phyloP scores from a whole-genome alignment of 164 flowering plant genomes.

The Chimonanthus salicifolius region DNA sequence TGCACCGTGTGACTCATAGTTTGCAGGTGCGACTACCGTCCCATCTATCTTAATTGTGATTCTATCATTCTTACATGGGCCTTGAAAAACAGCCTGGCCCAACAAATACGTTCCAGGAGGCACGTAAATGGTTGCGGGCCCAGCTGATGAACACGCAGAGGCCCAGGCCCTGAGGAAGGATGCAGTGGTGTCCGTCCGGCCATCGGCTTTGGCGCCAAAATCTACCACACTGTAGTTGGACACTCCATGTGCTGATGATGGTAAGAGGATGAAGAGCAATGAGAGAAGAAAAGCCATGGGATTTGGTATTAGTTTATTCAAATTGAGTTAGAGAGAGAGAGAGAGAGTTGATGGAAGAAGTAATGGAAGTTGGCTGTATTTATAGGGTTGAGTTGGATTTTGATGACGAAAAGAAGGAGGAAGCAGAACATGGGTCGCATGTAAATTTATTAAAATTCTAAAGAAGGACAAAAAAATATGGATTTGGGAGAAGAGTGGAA shows the following conservation, averaged over 20 bases:
- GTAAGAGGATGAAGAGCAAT: slow-evolving; percentile 1
- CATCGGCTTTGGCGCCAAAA: slow-evolving; percentile 28
- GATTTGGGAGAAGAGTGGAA: too few relatives aligned
- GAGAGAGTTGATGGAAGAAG: background rate
- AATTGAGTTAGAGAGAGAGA: background rate
- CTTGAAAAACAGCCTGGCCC: slow-evolving; percentile 21
- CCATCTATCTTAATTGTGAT: slow-evolving; percentile 43
- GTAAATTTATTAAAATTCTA: too few relatives aligned
- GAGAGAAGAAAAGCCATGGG: background rate
- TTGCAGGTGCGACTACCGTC: slow-evolving; percentile 48
- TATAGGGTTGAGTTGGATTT: too few relatives aligned
- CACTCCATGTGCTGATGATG: slow-evolving; percentile 8
- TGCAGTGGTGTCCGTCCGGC: slow-evolving; percentile 24
- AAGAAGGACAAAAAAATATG: too few relatives aligned
- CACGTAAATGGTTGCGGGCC: slow-evolving; percentile 7
- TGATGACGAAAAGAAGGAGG: too few relatives aligned
- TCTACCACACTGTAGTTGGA: slow-evolving; percentile 13
- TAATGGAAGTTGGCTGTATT: too few relatives aligned
- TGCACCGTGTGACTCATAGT: slow-evolving; percentile 31
- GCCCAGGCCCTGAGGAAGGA: slow-evolving; percentile 31
- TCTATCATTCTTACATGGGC: slow-evolving; percentile 33
- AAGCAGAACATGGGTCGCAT: too few relatives aligned
- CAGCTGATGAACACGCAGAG: slow-evolving; percentile 17
- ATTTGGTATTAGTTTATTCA: background rate
- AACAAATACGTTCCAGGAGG: slow-evolving; percentile 15